Base-by-base conservation (phyloP, 371 early-diverging fungal species). In the Apophysomyces elegans region DNA sequence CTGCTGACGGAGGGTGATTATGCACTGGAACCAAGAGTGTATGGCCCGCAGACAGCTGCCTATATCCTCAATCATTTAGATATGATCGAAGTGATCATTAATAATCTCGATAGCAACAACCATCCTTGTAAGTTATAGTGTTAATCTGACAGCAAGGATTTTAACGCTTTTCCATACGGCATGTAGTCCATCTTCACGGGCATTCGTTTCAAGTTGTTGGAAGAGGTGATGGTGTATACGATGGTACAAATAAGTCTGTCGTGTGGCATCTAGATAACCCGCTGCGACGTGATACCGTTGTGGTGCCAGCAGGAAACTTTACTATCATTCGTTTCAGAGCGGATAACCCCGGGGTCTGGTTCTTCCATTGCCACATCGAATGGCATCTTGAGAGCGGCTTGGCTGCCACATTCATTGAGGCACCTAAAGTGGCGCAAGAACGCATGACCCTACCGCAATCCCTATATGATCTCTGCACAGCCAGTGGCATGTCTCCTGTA, bases 291-390 rank as follows among this genome's bases (percentile, higher is more conserved):
- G 88, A 89, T 64, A 86, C 86, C 1, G 78, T 75, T 14, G 73
- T 75, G 32, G 82, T 86, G 4, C 85, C 86, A 16, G 68, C 71
- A 6, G 68, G 75, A 41, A 77, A 78, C n/a, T 87, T 71, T 59
- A 67, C 77, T 0, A 73, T 86, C 44, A 71, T 87, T 47, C 83
- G 88, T 54, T 86, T 86, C 76, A 80, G 83, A 64, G 84, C 83
- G 37, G 84, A 85, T 62, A 95, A 94, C 71, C 86, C 65, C 11
- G 71, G 71, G 35, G 62, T 45, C 16, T 71, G 71, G 71, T 67
- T 75, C 62, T 81, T 91, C 83, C 93, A 92, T 76, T 93, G 94
- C 76, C 94, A 92, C 75, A 88, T 91, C 62, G 84, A 88, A 72
- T 88, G 89, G 88, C 92, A 92, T 77, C 62, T 86, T 61, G 80